These are phyloP conservation scores for Ambrosia hybrid DNA, from an alignment of 140 eudicot species.

Conservation along the genomic window DNA sequence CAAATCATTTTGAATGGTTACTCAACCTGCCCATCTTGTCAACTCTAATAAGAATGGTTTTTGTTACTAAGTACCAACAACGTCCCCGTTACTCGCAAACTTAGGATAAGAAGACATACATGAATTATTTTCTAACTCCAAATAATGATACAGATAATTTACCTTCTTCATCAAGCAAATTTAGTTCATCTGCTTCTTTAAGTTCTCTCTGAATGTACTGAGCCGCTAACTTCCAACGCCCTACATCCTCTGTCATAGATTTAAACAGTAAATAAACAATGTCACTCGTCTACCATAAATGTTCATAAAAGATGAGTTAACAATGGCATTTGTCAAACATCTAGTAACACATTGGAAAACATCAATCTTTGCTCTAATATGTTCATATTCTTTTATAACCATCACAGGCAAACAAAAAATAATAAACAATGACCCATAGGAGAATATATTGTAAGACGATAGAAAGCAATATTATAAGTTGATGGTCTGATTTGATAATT, in stretches of 20 bases:
- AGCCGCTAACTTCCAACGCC: constrained; percentile 58
- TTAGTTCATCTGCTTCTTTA: constrained; percentile 78
- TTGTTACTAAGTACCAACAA: background rate
- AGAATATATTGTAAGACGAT: background rate
- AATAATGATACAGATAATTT: constrained; percentile 20
- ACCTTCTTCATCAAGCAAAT: constrained; percentile 94
- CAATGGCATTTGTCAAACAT: background rate
- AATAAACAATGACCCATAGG: background rate
- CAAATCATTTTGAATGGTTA: background rate
- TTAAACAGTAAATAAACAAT: background rate
- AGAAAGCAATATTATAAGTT: background rate
- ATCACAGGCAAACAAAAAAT: background rate
- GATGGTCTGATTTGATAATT: background rate
- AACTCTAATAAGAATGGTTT: background rate
- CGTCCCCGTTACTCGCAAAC: background rate
- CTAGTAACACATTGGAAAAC: constrained; percentile 6
- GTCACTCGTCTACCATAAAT: background rate
- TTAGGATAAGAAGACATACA: background rate
- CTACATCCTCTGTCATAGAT: constrained; percentile 47
- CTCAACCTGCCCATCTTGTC: too few species aligned
- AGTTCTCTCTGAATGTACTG: constrained; percentile 58
- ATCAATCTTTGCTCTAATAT: constrained; percentile 1
- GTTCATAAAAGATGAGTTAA: background rate
- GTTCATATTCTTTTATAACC: background rate
- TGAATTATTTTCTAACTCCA: constrained; percentile 5